These are phyloP conservation scores for Stephania japonica DNA, from an alignment of 164 flowering plant genomes.

Conservation along the genomic window DNA sequence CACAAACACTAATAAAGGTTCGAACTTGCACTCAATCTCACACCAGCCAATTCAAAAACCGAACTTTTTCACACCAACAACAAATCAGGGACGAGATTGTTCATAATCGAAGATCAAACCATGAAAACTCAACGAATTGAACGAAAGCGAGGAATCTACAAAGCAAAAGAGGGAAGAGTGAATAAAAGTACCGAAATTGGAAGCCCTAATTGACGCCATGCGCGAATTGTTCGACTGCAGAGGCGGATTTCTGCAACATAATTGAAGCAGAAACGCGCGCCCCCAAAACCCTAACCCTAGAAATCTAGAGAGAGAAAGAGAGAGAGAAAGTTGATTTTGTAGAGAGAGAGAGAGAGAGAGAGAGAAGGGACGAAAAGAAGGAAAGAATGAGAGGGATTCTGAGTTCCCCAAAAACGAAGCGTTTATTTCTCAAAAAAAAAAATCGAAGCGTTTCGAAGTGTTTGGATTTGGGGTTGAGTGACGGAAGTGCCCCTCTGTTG, in stretches of 20 bases:
- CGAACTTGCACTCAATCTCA: neutral
- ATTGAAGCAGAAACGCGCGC: conserved; percentile 24
- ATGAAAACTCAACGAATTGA: neutral
- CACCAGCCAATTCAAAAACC: neutral
- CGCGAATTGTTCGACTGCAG: conserved; percentile 2
- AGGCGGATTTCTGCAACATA: conserved; percentile 21
- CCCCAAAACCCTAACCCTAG: conserved; percentile 30
- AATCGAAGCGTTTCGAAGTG: neutral
- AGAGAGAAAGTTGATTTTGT: neutral
- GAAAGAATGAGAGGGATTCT: neutral
- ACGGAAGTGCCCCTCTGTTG: neutral
- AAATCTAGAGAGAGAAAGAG: neutral
- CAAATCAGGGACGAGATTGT: neutral
- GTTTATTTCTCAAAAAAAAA: neutral
- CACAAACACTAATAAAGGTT: neutral
- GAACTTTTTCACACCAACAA: neutral
- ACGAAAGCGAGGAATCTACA: neutral
- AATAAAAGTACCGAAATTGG: conserved; percentile 8
- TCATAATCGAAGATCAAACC: neutral
- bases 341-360: conserved; percentile 13
- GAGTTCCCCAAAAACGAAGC: neutral
- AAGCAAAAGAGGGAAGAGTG: conserved; percentile 4
- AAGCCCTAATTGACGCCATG: conserved; percentile 16
- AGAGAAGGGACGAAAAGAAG: neutral
- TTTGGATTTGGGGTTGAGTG: neutral